phyloP scores from a whole-genome alignment of 768 basidiomycete species.

The Ramaria rubella region DNA sequence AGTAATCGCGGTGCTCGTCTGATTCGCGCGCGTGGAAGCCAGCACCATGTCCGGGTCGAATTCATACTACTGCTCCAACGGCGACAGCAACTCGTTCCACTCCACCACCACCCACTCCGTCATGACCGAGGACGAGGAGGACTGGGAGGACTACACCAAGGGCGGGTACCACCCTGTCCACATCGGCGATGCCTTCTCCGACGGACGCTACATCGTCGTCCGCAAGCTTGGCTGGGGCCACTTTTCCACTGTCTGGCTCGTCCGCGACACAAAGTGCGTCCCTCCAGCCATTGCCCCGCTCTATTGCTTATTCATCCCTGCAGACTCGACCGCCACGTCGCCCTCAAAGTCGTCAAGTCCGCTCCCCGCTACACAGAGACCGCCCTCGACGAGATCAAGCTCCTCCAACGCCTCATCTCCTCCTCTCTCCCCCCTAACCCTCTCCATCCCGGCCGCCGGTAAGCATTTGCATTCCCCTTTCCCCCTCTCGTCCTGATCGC shows the following conservation, averaged over 20 bases:
- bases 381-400: conserved; percentile 97
- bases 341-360: conserved; percentile 98
- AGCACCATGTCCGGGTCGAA: not conserved
- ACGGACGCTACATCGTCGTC: conserved; percentile 83
- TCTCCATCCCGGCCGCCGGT: conserved; percentile 39
- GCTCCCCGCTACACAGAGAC: conserved; percentile 97
- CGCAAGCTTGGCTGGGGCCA: conserved; percentile 96
- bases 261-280: conserved; percentile 65
- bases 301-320: not conserved
- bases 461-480: conserved; percentile 43
- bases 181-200: conserved; percentile 86
- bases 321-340: conserved; percentile 94
- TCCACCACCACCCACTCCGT: conserved; percentile 47
- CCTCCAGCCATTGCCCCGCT: not conserved
- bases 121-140: conserved; percentile 90
- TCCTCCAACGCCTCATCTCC: conserved; percentile 90
- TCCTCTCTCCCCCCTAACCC: conserved; percentile 55
- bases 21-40: too few relatives aligned
- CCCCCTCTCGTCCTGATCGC: conserved; percentile 77
- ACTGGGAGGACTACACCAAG: conserved; percentile 75
- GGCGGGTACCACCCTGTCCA: conserved; percentile 91
- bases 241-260: conserved; percentile 91
- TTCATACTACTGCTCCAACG: conserved; percentile 2
- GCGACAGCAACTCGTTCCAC: conserved; percentile 7
- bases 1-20: too few relatives aligned